These are phyloP conservation scores for Odontarrhena argentea DNA, from an alignment of 345 rosid genomes.

Conservation along the genomic window DNA sequence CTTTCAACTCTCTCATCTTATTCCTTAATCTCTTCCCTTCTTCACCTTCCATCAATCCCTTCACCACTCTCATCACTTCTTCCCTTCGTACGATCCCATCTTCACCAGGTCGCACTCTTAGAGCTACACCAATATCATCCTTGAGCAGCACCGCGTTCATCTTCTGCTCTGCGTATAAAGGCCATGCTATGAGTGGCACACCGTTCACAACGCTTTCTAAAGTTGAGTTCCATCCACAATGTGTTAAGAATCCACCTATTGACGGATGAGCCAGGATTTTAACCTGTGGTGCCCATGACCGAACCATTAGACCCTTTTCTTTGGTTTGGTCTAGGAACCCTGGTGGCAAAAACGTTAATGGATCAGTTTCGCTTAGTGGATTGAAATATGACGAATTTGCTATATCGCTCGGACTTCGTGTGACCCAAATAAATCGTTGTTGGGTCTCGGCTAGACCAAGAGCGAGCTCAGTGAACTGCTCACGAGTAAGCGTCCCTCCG, in stretches of 20 bases:
- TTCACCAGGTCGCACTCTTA: not conserved
- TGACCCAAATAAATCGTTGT: slow-evolving; percentile 34
- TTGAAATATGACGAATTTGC: slow-evolving; percentile 29
- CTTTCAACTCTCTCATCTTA: slow-evolving; percentile 27
- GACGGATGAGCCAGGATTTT: slow-evolving; percentile 35
- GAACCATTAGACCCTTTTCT: slow-evolving; percentile 29
- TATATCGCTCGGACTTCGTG: slow-evolving; percentile 25
- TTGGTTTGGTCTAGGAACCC: slow-evolving; percentile 33
- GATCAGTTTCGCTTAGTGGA: slow-evolving; percentile 26
- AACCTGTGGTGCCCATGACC: slow-evolving; percentile 37
- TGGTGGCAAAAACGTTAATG: slow-evolving; percentile 27
- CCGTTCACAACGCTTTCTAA: slow-evolving; percentile 38
- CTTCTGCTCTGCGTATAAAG: slow-evolving; percentile 39
- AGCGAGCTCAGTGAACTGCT: slow-evolving; percentile 37
- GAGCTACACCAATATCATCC: slow-evolving; percentile 21
- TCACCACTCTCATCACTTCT: slow-evolving; percentile 33
- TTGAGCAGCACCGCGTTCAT: slow-evolving; percentile 27
- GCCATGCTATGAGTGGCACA: slow-evolving; percentile 40
- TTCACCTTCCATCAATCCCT: slow-evolving; percentile 38
- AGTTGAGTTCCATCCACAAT: slow-evolving; percentile 42
- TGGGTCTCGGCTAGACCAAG: slow-evolving; percentile 26
- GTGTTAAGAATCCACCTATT: slow-evolving; percentile 32
- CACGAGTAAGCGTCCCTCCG: slow-evolving; percentile 54
- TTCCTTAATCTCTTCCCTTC: slow-evolving; percentile 23
- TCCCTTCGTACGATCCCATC: slow-evolving; percentile 11